Conservation (phyloP, 2,329 filamentous ascomycete genomes). For the Botryosphaeria dothidea region DNA sequence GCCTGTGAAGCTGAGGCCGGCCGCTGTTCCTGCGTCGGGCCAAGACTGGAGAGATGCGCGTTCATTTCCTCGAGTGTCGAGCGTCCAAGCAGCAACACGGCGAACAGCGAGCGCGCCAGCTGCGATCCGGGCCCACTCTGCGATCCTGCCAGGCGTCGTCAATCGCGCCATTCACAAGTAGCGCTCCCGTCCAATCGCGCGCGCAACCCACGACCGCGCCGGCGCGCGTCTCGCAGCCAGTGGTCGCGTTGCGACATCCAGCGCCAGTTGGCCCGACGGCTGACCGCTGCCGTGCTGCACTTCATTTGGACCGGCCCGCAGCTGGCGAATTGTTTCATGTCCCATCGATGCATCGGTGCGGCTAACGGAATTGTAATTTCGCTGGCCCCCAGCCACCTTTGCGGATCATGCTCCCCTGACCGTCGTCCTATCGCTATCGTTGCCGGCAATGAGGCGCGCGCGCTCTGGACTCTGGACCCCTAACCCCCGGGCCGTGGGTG, state of each 20-base stretch:
- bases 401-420: constrained; percentile 2
- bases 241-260: neutral
- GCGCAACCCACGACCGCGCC: neutral
- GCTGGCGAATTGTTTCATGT: constrained; percentile 16
- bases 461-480: neutral
- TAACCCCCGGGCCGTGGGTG: neutral
- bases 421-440: neutral
- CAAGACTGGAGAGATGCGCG: constrained; percentile 2
- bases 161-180: constrained; percentile 14
- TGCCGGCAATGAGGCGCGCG: neutral
- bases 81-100: neutral
- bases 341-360: constrained; percentile 9
- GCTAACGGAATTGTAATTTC: constrained; percentile 13
- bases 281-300: neutral
- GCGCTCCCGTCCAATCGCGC: constrained; percentile 1
- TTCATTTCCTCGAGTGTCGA: constrained; percentile 4
- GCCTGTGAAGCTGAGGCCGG: neutral
- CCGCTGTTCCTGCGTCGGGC: constrained; percentile 5
- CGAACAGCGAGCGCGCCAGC: neutral
- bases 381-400: constrained; percentile 1
- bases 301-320: constrained; percentile 10
- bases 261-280: neutral
- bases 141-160: neutral
- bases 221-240: neutral
- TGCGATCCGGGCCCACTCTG: constrained; percentile 8